These are phyloP conservation scores for Ambrosia hybrid DNA, from an alignment of 140 eudicot species.

Conservation along the genomic window DNA sequence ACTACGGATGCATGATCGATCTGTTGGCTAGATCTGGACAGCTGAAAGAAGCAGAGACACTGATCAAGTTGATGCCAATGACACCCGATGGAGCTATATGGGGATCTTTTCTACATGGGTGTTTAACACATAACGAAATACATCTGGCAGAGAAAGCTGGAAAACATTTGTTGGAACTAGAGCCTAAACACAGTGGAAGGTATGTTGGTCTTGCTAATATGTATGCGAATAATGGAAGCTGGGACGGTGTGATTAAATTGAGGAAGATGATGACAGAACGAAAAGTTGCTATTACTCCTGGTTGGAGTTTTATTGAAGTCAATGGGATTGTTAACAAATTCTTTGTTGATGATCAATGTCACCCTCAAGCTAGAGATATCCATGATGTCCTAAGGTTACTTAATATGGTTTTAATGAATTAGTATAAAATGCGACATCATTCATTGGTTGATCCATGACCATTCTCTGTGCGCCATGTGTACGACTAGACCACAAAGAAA, in stretches of 20 bases:
- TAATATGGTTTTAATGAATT: slow-evolving; percentile 20
- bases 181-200: slow-evolving; percentile 42
- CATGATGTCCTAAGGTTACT: slow-evolving; percentile 27
- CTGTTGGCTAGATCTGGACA: slow-evolving; percentile 37
- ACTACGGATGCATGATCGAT: slow-evolving; percentile 57
- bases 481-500: slow-evolving; percentile 13
- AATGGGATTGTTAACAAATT: slow-evolving; percentile 38
- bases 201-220: slow-evolving; percentile 45
- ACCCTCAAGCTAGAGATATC: slow-evolving; percentile 31
- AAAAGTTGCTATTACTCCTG: slow-evolving; percentile 32
- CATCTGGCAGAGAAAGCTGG: slow-evolving; percentile 32
- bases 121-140: slow-evolving; percentile 29
- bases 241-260: slow-evolving; percentile 40
- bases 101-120: slow-evolving; percentile 53
- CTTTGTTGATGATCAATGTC: slow-evolving; percentile 36
- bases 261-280: slow-evolving; percentile 44
- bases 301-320: slow-evolving; percentile 48
- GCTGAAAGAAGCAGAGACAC: slow-evolving; percentile 28
- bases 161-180: slow-evolving; percentile 37
- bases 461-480: slow-evolving; percentile 34
- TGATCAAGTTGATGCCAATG: slow-evolving; percentile 49
- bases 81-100: slow-evolving; percentile 49
- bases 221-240: slow-evolving; percentile 41
- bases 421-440: slow-evolving; percentile 7
- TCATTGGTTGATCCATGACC: slow-evolving; percentile 7